Percentiles rank a stretch among this genome's conserved stretches.
These are phyloP conservation scores for Suaeda aralocaspica DNA, from an alignment of 148 eudicot species.

Conservation along the genomic window DNA sequence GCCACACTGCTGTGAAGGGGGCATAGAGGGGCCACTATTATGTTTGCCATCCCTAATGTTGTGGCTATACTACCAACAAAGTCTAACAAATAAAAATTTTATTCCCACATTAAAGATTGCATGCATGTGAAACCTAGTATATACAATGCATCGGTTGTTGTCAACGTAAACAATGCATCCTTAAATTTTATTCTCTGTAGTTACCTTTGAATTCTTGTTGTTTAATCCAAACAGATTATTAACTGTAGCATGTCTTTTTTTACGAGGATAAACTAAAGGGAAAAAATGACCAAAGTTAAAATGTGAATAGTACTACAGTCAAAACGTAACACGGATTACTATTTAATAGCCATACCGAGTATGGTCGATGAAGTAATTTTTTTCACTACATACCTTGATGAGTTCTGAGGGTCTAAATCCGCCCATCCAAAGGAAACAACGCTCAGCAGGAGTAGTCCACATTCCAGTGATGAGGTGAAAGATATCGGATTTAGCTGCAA, in stretches of 20 bases:
- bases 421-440: constrained; percentile 98
- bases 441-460: constrained; percentile 96
- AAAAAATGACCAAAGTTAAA: no score
- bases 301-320: no score
- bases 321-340: no score
- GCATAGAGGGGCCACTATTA: background rate
- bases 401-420: constrained; percentile 96
- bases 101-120: background rate
- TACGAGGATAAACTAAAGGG: no score
- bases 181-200: no score
- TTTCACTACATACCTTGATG: constrained; percentile 58
- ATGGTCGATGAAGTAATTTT: background rate
- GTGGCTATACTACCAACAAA: background rate
- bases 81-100: background rate
- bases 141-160: background rate
- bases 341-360: no score
- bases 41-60: background rate
- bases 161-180: no score
- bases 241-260: no score
- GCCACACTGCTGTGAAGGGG: no score
- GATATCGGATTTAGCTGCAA: constrained; percentile 81
- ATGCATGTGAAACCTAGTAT: constrained; percentile 7
- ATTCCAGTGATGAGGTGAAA: constrained; percentile 86
- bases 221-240: no score
- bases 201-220: no score